phyloP scores from a whole-genome alignment of 2,329 filamentous ascomycete genomes.

The Epichloe aotearoae region DNA sequence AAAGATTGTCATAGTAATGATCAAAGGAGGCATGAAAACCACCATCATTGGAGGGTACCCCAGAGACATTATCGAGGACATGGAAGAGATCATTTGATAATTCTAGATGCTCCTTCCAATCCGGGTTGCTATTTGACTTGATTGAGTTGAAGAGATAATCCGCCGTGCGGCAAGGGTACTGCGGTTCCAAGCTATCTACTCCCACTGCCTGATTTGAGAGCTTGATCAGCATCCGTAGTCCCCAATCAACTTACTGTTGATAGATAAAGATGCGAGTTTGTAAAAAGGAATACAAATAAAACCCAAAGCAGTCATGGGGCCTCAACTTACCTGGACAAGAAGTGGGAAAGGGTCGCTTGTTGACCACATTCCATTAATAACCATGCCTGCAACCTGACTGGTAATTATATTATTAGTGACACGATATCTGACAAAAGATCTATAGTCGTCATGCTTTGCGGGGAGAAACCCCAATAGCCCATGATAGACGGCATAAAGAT shows the following conservation, averaged over 20 bases:
- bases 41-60: constrained; percentile 38
- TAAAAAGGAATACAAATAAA: neutral
- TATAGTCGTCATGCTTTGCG: constrained; percentile 26
- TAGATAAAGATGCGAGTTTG: no score
- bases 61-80: constrained; percentile 54
- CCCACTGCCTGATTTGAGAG: constrained; percentile 26
- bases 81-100: constrained; percentile 40
- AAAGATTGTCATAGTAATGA: constrained; percentile 78
- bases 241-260: no score
- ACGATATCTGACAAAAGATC: constrained; percentile 43
- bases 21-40: constrained; percentile 63
- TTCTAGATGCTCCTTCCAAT: constrained; percentile 53
- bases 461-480: constrained; percentile 57
- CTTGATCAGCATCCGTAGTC: neutral
- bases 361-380: constrained; percentile 57
- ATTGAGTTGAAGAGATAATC: constrained; percentile 28
- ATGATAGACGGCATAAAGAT: constrained; percentile 65
- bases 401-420: constrained; percentile 78
- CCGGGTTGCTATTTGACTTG: constrained; percentile 26
- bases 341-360: constrained; percentile 30
- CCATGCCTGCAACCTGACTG: constrained; percentile 63
- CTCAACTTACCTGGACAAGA: constrained; percentile 25
- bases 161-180: constrained; percentile 51
- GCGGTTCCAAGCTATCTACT: constrained; percentile 62
- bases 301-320: neutral